Conservation (phyloP, 805 yeast species). For the Saccharomycopsis fibuligera region DNA sequence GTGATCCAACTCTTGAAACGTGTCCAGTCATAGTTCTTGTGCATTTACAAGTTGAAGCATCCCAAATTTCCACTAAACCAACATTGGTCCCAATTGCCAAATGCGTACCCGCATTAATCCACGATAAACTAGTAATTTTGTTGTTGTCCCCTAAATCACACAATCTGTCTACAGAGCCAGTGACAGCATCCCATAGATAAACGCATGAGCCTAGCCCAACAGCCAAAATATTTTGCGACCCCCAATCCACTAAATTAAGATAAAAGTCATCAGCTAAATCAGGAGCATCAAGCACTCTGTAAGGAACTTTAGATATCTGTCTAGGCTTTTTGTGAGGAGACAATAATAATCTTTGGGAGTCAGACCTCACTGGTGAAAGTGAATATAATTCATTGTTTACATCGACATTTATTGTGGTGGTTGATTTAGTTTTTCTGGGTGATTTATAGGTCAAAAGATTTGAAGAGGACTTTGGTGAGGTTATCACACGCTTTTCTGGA, state of each 20-base stretch:
- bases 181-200: slow-evolving; percentile 83
- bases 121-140: slow-evolving; percentile 71
- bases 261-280: slow-evolving; percentile 92
- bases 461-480: slow-evolving; percentile 33
- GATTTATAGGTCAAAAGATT: slow-evolving; percentile 73
- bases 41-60: slow-evolving; percentile 73
- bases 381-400: slow-evolving; percentile 73
- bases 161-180: slow-evolving; percentile 75
- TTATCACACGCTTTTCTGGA: slow-evolving; percentile 6
- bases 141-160: slow-evolving; percentile 70
- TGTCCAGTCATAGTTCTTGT: slow-evolving; percentile 93
- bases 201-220: slow-evolving; percentile 88
- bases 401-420: slow-evolving; percentile 48
- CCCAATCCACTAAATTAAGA: slow-evolving; percentile 92
- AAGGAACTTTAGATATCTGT: slow-evolving; percentile 78
- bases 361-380: slow-evolving; percentile 81
- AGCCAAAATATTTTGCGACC: slow-evolving; percentile 77
- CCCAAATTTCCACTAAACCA: slow-evolving; percentile 94
- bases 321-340: slow-evolving; percentile 80
- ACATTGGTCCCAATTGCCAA: slow-evolving; percentile 84
- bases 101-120: slow-evolving; percentile 95
- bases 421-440: slow-evolving; percentile 57
- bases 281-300: slow-evolving; percentile 92
- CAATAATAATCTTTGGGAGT: slow-evolving; percentile 69
- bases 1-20: slow-evolving; percentile 71